Percentiles rank a stretch among this genome's conserved stretches.
phyloP scores from a whole-genome alignment of 2,329 filamentous ascomycete genomes.

The Nigrospora osmanthi region DNA sequence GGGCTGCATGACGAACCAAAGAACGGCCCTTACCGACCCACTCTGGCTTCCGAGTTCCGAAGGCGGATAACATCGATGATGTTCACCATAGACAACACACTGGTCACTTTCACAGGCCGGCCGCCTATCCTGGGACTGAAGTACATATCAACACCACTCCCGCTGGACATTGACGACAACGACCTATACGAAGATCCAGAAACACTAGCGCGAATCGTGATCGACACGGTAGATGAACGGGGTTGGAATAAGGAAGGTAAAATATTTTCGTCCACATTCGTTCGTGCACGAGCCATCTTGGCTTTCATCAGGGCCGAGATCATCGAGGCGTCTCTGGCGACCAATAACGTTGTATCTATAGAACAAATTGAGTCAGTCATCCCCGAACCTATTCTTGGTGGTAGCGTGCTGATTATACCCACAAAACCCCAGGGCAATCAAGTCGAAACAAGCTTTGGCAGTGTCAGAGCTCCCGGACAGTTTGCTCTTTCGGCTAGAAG shows the following conservation, averaged over 20 bases:
- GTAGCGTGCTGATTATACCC: too few species aligned
- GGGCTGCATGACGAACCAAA: slow-evolving; percentile 41
- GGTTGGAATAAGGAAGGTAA: slow-evolving; percentile 28
- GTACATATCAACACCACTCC: slow-evolving; percentile 28
- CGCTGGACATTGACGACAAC: slow-evolving; percentile 29
- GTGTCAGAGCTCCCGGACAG: slow-evolving; percentile 27
- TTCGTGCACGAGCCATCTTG: slow-evolving; percentile 25
- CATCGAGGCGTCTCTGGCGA: slow-evolving; percentile 2
- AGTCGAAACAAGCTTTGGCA: background rate
- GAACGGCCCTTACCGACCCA: slow-evolving; percentile 15
- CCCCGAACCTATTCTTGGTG: too few species aligned
- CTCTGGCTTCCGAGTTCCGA: slow-evolving; percentile 16
- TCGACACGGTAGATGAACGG: slow-evolving; percentile 19
- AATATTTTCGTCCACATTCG: slow-evolving; percentile 21
- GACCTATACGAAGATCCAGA: slow-evolving; percentile 22
- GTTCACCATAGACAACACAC: slow-evolving; percentile 26
- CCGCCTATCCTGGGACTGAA: slow-evolving; percentile 27
- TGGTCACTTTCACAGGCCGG: slow-evolving; percentile 32
- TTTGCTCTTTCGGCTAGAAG: slow-evolving; percentile 28
- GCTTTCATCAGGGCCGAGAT: slow-evolving; percentile 49
- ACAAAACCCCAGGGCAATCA: too few species aligned
- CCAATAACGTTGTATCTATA: too few species aligned
- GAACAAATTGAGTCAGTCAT: too few species aligned
- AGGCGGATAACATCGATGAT: slow-evolving; percentile 22
- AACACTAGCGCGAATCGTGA: slow-evolving; percentile 12